Evolutionary conservation across 225 moss, liverwort and hornwort genomes (phyloP), one percentile per base, ranked within the genome.

Genomic region (Asterella californica): DNA sequence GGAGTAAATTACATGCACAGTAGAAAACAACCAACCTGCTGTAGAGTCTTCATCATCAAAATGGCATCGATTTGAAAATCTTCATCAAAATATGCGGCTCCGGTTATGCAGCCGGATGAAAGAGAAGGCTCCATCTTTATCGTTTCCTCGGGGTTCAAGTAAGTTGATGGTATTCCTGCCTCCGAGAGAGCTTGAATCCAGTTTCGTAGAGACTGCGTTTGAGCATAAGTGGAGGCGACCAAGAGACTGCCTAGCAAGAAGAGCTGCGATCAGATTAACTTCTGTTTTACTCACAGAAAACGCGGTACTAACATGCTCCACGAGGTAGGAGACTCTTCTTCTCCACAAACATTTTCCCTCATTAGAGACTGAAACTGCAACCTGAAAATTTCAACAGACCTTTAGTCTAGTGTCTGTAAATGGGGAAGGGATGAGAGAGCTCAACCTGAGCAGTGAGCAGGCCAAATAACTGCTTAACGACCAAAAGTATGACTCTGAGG

Each of bases 51-150:
- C 83, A 97, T 91, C 24, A 91, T 89, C 70, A 92, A 79, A 69
- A 86, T 86, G 67, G 94, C 94, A 89, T 97, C 93, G 68, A 97
- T 88, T 83, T 97, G 97, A 77, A 91, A 91, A 83, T 97, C 97
- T 67, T 85, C 88, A 62, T 86, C 88, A 75, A 92, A 92, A 71
- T 88, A 84, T 67, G 86, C 94, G 69, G 93, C 97, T 76, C 84
- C 88, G 25, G 90, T 83, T 71, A 87, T 81, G 60, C 90, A 75
- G 78, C 84, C 89, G 72, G 92, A 33, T 74, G 85, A 81, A 38
- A 97, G 86, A 42, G 86, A 83, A 69, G 94, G 94, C 82, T 97
- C 97, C 34, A 79, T 55, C 79, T 83, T 81, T n/a, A 57, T 67
- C 66, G 90, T 83, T 65, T 85, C 83, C 59, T 76, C 65, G 38